Conservation (phyloP, 2,329 filamentous ascomycete species). For the Pezicula radicicola region DNA sequence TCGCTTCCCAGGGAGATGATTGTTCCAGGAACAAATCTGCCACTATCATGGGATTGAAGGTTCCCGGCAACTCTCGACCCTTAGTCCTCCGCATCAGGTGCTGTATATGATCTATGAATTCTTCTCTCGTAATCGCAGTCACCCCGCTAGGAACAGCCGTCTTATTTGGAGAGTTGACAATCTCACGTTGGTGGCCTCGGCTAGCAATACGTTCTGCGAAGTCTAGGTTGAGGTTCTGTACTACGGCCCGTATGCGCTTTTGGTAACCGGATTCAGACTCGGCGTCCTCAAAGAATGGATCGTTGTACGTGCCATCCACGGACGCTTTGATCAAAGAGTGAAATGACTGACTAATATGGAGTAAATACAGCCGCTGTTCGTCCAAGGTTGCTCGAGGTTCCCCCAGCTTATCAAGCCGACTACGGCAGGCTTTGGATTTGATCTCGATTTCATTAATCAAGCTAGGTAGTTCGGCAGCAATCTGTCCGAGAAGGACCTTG, state of each 20-base stretch:
- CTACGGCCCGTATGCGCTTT: constrained; percentile 48
- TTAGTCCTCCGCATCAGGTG: constrained; percentile 38
- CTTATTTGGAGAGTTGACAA: constrained; percentile 22
- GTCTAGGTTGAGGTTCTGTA: constrained; percentile 45
- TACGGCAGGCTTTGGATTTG: constrained; percentile 31
- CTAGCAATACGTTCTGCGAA: constrained; percentile 43
- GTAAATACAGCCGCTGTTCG: constrained; percentile 47
- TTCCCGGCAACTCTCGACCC: constrained; percentile 56
- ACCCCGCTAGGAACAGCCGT: constrained; percentile 12
- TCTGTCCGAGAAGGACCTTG: constrained; percentile 44
- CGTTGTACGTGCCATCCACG: constrained; percentile 48
- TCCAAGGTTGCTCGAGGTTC: constrained; percentile 38
- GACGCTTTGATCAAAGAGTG: constrained; percentile 41
- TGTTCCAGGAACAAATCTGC: constrained; percentile 59
- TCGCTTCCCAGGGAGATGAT: constrained; percentile 47
- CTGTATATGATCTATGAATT: constrained; percentile 38
- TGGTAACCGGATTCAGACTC: constrained; percentile 29
- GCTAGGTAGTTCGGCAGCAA: constrained; percentile 41
- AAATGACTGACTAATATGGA: constrained; percentile 42
- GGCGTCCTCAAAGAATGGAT: constrained; percentile 45
- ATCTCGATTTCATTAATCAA: constrained; percentile 40
- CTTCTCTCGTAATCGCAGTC: constrained; percentile 25
- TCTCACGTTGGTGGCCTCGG: constrained; percentile 37
- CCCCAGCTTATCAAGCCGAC: constrained; percentile 44
- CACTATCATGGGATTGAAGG: constrained; percentile 57